These are phyloP conservation scores for Epichloe coenophiala DNA, from an alignment of 2,329 filamentous ascomycete genomes.

Conservation along the genomic window DNA sequence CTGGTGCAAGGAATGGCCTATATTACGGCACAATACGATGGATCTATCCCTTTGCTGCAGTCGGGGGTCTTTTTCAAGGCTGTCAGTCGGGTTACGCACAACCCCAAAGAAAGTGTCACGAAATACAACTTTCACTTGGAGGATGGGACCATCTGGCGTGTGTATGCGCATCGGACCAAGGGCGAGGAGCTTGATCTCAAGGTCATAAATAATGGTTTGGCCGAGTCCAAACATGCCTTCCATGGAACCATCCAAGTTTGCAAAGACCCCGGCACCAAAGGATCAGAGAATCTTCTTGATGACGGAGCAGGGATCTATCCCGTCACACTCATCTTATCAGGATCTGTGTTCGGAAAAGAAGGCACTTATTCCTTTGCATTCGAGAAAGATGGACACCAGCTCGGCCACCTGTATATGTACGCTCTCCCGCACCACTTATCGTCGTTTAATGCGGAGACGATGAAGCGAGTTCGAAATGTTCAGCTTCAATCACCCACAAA, in stretches of 20 bases:
- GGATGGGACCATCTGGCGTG: slow-evolving; percentile 64
- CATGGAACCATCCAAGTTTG: slow-evolving; percentile 70
- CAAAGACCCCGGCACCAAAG: slow-evolving; percentile 49
- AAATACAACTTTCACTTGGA: slow-evolving; percentile 67
- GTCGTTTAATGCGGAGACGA: slow-evolving; percentile 51
- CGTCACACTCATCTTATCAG: slow-evolving; percentile 48
- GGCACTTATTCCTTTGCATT: slow-evolving; percentile 67
- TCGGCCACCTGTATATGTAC: slow-evolving; percentile 62
- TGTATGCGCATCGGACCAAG: slow-evolving; percentile 56
- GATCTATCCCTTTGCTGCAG: slow-evolving; percentile 58
- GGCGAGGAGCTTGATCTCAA: slow-evolving; percentile 53
- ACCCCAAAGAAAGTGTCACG: slow-evolving; percentile 48
- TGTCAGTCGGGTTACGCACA: slow-evolving; percentile 43
- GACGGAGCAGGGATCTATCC: slow-evolving; percentile 64
- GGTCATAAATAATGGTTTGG: slow-evolving; percentile 49
- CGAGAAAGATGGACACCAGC: slow-evolving; percentile 51
- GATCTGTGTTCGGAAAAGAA: slow-evolving; percentile 39
- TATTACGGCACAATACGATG: slow-evolving; percentile 63
- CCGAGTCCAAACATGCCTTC: slow-evolving; percentile 55
- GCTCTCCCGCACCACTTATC: slow-evolving; percentile 74
- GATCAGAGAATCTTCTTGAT: slow-evolving; percentile 59
- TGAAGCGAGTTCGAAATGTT: slow-evolving; percentile 38
- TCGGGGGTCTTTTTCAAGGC: slow-evolving; percentile 61
- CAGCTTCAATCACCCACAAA: slow-evolving; percentile 80
- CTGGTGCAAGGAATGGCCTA: slow-evolving; percentile 84